Evolutionary conservation across 495 filamentous ascomycete genomes (phyloP).

Genomic region (Tetracladium setigerum): DNA sequence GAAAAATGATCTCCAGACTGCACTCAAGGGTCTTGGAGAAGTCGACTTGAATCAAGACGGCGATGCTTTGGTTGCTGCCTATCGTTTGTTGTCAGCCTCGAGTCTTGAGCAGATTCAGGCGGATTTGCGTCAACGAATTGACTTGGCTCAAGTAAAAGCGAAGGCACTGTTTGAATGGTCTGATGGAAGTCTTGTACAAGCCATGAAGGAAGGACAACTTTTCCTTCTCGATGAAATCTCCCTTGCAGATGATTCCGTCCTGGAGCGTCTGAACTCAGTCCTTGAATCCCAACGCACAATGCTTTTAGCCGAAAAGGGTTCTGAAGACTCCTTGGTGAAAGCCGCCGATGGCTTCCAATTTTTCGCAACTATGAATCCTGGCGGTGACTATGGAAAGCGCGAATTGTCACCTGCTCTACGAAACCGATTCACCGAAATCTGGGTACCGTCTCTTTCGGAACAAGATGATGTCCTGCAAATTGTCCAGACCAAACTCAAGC

Average conservation of each 20-base stretch:
- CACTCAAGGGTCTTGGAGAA: conserved; percentile 30
- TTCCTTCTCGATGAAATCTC: conserved; percentile 98
- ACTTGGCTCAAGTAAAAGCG: conserved; percentile 48
- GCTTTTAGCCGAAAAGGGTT: conserved; percentile 88
- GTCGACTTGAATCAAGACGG: conserved; percentile 30
- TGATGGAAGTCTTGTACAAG: conserved; percentile 88
- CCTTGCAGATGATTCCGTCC: conserved; percentile 92
- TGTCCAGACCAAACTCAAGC: conserved; percentile 61
- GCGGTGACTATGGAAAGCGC: conserved; percentile 95
- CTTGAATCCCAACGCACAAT: conserved; percentile 82
- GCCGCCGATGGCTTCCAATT: conserved; percentile 88
- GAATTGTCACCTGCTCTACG: conserved; percentile 92
- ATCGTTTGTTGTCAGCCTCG: conserved; percentile 4
- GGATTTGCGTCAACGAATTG: conserved; percentile 47
- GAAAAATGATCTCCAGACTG: conserved; percentile 47
- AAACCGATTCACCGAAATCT: conserved; percentile 98
- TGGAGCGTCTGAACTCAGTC: conserved; percentile 97
- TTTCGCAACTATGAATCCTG: conserved; percentile 97
- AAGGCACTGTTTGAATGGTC: conserved; percentile 94
- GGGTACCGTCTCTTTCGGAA: conserved; percentile 82
- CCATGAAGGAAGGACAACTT: conserved; percentile 83
- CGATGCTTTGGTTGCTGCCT: conserved; percentile 11
- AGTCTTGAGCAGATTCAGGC: conserved; percentile 32
- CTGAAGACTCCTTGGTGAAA: conserved; percentile 66
- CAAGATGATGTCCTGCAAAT: conserved; percentile 83